phyloP scores from a whole-genome alignment of 257 asterid species.

The Scutellaria minor region DNA sequence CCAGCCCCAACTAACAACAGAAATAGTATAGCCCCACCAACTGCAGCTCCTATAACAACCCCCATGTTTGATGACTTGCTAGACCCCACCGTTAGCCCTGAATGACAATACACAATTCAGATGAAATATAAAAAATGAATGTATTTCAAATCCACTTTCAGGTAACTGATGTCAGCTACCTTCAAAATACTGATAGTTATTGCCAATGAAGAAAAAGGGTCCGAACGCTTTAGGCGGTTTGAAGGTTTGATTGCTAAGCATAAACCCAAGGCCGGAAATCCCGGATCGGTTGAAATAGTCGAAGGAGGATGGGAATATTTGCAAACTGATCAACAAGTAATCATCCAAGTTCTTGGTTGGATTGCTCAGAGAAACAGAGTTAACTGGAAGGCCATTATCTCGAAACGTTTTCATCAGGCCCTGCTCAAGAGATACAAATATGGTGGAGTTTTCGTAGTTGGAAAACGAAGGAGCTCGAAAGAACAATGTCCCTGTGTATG shows the following conservation, averaged over 20 bases:
- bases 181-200: slow-evolving; percentile 46
- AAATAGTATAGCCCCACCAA: slow-evolving; percentile 66
- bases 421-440: slow-evolving; percentile 44
- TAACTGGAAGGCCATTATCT: slow-evolving; percentile 58
- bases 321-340: slow-evolving; percentile 58
- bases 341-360: slow-evolving; percentile 60
- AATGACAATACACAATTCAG: slow-evolving; percentile 8
- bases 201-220: slow-evolving; percentile 60
- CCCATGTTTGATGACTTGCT: slow-evolving; percentile 50
- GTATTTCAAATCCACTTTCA: no score
- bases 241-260: slow-evolving; percentile 81
- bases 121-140: neutral
- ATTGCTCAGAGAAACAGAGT: slow-evolving; percentile 68
- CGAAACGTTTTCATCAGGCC: slow-evolving; percentile 49
- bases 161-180: slow-evolving; percentile 37
- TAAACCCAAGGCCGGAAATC: slow-evolving; percentile 57
- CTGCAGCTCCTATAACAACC: slow-evolving; percentile 76
- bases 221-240: slow-evolving; percentile 70
- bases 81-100: slow-evolving; percentile 40
- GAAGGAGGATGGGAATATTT: slow-evolving; percentile 60
- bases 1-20: slow-evolving; percentile 63
- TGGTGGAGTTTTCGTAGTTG: slow-evolving; percentile 49
- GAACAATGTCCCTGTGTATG: slow-evolving; percentile 65
- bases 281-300: slow-evolving; percentile 67
- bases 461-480: slow-evolving; percentile 88